Conservation (phyloP, 116 monocot genomes). For the Iris pallida region DNA sequence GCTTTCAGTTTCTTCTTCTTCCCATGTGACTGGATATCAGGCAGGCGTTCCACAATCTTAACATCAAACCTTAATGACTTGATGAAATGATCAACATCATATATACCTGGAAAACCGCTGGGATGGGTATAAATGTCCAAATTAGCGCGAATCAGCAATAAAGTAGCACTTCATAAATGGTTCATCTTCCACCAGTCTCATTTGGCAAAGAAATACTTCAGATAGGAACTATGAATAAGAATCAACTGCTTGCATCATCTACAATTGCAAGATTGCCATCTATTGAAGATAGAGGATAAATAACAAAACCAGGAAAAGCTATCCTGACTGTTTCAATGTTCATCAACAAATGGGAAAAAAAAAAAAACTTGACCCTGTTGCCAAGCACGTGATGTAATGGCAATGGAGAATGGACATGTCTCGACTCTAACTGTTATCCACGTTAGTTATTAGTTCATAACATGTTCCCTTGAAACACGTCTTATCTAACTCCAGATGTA, state of each 20-base stretch:
- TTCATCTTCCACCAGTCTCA: neutral
- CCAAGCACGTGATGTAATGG: too few species aligned
- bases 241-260: neutral
- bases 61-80: conserved; percentile 75
- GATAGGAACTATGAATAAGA: neutral
- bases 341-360: too few species aligned
- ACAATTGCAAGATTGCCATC: neutral
- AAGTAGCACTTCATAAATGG: neutral
- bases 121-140: conserved; percentile 14
- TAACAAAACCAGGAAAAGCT: neutral
- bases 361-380: too few species aligned
- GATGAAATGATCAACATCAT: conserved; percentile 90
- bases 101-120: conserved; percentile 90
- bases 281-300: neutral
- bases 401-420: too few species aligned
- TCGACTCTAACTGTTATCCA: too few species aligned
- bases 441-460: too few species aligned
- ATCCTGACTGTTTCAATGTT: too few species aligned
- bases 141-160: conserved; percentile 4
- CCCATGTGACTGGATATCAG: conserved; percentile 61
- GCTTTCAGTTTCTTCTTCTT: conserved; percentile 81
- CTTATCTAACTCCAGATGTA: too few species aligned
- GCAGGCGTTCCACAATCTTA: conserved; percentile 60
- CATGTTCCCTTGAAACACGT: too few species aligned
- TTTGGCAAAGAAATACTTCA: neutral